Base-by-base conservation (phyloP, 768 basidiomycete genomes). In the Mycena floridula region DNA sequence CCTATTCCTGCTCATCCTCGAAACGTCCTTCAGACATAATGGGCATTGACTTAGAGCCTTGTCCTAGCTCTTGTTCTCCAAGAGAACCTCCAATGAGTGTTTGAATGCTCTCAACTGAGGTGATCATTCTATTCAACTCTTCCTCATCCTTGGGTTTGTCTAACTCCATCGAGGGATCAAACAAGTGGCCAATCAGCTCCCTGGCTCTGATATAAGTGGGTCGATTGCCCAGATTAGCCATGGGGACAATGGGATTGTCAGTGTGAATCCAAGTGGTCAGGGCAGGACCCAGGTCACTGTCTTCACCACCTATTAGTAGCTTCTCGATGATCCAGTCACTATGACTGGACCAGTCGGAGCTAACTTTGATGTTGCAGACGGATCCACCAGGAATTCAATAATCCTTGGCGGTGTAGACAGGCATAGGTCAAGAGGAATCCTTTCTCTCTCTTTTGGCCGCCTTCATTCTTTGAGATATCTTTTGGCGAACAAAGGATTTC, bases 281-380 rank as follows among this genome's bases (percentile, higher is more conserved):
- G 1, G 55, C 45, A 13, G 48, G 48, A 0, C 50, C 12, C 3
- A 54, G 38, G 0, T 35, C 35, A 3, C 16, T 25, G 12, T 47
- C 50, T 11, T 54, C 50, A 1, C 40, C 45, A 4, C 49, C 32
- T 1, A 53, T 42, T 0, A 55, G n/a, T 0, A 53, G 8, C 22
- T 50, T 50, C 35, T 54, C 55, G 0, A 56, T 46, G 2, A 56
- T 13, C 55, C 55, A 56, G 7, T 52, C 46, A 1, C 21, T 7
- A 1, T 42, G 15, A 8, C 43, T 50, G 0, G 13, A 40, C n/a
- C 50, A 50, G 4, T 45, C 44, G 0, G 43, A 50, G 1, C 3
- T 12, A 0, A 56, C 39, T 2, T 25, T 12, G 3, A 56, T 45
- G 22, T 40, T 50, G 18, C 36, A 36, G 6, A 44, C 46, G 5